Conservation (phyloP, 108 stramenopile genomes). For the Seminavis robusta region DNA sequence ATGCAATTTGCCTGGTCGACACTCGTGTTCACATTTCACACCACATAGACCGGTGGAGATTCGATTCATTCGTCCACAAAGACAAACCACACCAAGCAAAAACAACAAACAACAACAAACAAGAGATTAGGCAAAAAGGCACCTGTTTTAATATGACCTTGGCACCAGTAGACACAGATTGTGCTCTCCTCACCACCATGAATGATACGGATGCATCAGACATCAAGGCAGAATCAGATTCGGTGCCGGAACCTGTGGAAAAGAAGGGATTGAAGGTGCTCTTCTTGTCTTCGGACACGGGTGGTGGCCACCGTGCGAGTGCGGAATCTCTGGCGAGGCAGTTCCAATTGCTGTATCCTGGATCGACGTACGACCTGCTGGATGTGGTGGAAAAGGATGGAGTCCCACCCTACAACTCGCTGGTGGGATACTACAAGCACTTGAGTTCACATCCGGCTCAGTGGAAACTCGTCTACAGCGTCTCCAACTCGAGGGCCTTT, state of each 20-base stretch:
- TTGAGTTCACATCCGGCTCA: conserved; percentile 72
- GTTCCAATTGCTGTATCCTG: conserved; percentile 75
- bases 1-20: too few relatives aligned
- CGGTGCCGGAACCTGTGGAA: neutral
- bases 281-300: conserved; percentile 95
- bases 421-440: conserved; percentile 75
- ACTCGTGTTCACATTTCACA: too few relatives aligned
- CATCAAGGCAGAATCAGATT: too few relatives aligned
- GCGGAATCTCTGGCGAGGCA: conserved; percentile 89
- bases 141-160: too few relatives aligned
- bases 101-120: too few relatives aligned
- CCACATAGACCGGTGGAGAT: too few relatives aligned
- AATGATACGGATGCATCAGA: too few relatives aligned
- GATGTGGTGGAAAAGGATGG: conserved; percentile 71
- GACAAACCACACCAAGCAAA: too few relatives aligned
- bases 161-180: too few relatives aligned
- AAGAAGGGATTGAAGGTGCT: conserved; percentile 67
- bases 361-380: conserved; percentile 69
- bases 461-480: conserved; percentile 79
- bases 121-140: too few relatives aligned
- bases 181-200: too few relatives aligned
- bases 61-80: too few relatives aligned
- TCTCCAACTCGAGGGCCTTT: conserved; percentile 67
- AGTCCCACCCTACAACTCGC: conserved; percentile 67
- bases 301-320: conserved; percentile 94